phyloP scores from a whole-genome alignment of 768 basidiomycete species.

The Gautieria morchelliformis region DNA sequence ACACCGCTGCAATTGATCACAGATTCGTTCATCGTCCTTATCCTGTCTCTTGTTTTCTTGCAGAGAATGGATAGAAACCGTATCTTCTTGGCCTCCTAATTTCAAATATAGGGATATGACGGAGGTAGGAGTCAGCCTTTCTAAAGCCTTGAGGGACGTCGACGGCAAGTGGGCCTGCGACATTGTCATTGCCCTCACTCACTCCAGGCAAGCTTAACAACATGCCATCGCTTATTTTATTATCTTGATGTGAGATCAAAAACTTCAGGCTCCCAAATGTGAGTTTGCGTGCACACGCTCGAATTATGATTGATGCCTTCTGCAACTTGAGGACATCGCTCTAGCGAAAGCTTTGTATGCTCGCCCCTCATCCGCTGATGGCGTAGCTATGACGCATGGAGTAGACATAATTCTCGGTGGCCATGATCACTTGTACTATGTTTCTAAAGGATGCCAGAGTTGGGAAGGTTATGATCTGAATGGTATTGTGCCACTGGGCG shows the following conservation, averaged over 20 bases:
- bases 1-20: background rate
- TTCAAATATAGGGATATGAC: conserved; percentile 74
- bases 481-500: conserved; percentile 43
- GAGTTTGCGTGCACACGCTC: background rate
- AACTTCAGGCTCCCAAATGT: conserved; percentile 39
- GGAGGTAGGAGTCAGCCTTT: conserved; percentile 62
- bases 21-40: background rate
- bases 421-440: conserved; percentile 81
- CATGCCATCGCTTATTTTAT: background rate
- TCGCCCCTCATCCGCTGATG: conserved; percentile 14
- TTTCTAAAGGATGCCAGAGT: conserved; percentile 49
- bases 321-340: conserved; percentile 45
- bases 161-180: conserved; percentile 63
- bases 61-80: conserved; percentile 85
- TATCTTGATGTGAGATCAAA: background rate
- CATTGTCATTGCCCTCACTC: conserved; percentile 77
- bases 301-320: background rate
- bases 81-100: conserved; percentile 75
- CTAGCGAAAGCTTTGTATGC: conserved; percentile 62
- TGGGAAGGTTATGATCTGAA: conserved; percentile 60
- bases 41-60: background rate
- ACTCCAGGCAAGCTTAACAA: conserved; percentile 47
- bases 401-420: conserved; percentile 81
- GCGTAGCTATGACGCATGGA: conserved; percentile 51
- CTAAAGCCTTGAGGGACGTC: conserved; percentile 62